Evolutionary conservation across 2,329 filamentous ascomycete genomes (phyloP).

Genomic region (Fusarium torreyae): DNA sequence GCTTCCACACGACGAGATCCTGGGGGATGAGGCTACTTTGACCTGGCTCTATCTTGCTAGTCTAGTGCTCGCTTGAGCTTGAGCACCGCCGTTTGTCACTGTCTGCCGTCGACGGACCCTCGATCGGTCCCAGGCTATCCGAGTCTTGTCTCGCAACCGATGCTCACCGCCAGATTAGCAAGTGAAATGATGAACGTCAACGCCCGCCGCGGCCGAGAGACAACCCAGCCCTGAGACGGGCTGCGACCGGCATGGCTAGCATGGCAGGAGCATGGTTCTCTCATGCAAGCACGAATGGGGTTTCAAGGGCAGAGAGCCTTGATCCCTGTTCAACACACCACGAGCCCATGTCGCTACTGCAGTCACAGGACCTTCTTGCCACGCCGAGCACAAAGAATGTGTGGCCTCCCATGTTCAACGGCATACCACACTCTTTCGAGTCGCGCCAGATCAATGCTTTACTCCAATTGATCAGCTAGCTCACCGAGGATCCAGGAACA

Average conservation of each 20-base stretch:
- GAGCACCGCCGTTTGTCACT: slow-evolving; percentile 30
- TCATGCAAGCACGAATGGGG: slow-evolving; percentile 49
- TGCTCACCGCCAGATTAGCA: slow-evolving; percentile 50
- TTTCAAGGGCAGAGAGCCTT: slow-evolving; percentile 47
- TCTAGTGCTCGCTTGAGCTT: slow-evolving; percentile 30
- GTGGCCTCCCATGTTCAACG: slow-evolving; percentile 35
- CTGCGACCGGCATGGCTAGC: slow-evolving; percentile 38
- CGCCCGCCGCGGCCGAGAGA: slow-evolving; percentile 43
- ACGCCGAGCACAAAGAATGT: slow-evolving; percentile 47
- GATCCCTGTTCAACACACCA: slow-evolving; percentile 51
- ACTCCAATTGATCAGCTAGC: slow-evolving; percentile 45
- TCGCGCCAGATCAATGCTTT: slow-evolving; percentile 35
- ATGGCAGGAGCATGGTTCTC: slow-evolving; percentile 30
- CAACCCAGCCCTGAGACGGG: slow-evolving; percentile 40
- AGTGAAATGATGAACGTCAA: slow-evolving; percentile 43
- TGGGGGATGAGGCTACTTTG: slow-evolving; percentile 37
- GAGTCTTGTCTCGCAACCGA: slow-evolving; percentile 28
- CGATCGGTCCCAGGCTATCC: slow-evolving; percentile 43
- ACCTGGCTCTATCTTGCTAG: slow-evolving; percentile 25
- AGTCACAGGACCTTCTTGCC: slow-evolving; percentile 51
- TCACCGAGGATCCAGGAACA: slow-evolving; percentile 52
- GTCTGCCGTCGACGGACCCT: slow-evolving; percentile 40
- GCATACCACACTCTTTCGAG: slow-evolving; percentile 29
- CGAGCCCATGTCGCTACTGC: slow-evolving; percentile 45
- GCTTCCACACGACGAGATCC: slow-evolving; percentile 37